A percentile compares a stretch with the other conserved stretches of the same genome.
These are phyloP conservation scores for Aurinia saxatilis DNA, from an alignment of 345 rosid genomes.

Conservation along the genomic window DNA sequence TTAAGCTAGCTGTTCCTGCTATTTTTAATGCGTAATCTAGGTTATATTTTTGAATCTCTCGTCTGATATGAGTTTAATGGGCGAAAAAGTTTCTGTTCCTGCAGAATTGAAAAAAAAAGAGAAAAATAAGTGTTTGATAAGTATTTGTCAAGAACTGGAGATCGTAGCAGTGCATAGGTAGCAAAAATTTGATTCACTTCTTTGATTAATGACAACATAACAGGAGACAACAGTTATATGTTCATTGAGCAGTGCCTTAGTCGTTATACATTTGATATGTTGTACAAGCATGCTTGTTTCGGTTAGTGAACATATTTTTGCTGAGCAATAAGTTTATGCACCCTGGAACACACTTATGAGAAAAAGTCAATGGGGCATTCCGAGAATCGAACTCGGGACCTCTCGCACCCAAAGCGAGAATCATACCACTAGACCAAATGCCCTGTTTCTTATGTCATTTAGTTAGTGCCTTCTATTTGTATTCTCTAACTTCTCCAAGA, in stretches of 20 bases:
- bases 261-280: constrained; percentile 33
- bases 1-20: background rate
- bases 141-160: constrained; percentile 34
- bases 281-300: constrained; percentile 17
- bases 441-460: constrained; percentile 18
- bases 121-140: constrained; percentile 27
- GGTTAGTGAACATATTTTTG: background rate
- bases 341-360: constrained; percentile 16
- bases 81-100: constrained; percentile 40
- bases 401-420: constrained; percentile 88
- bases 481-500: background rate
- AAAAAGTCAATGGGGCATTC: constrained; percentile 40
- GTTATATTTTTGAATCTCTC: too few species aligned
- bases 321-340: background rate
- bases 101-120: too few species aligned
- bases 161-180: constrained; percentile 52
- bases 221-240: constrained; percentile 30
- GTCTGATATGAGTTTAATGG: constrained; percentile 48
- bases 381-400: constrained; percentile 69
- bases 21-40: too few species aligned
- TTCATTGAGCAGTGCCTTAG: constrained; percentile 45
- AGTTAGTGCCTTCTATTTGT: background rate
- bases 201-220: constrained; percentile 37
- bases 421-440: constrained; percentile 63
- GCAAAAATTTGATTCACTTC: constrained; percentile 38